Percentiles rank a stretch among this genome's conserved stretches.
phyloP scores from a whole-genome alignment of 2,329 filamentous ascomycete species.

The Blastomyces parvus region DNA sequence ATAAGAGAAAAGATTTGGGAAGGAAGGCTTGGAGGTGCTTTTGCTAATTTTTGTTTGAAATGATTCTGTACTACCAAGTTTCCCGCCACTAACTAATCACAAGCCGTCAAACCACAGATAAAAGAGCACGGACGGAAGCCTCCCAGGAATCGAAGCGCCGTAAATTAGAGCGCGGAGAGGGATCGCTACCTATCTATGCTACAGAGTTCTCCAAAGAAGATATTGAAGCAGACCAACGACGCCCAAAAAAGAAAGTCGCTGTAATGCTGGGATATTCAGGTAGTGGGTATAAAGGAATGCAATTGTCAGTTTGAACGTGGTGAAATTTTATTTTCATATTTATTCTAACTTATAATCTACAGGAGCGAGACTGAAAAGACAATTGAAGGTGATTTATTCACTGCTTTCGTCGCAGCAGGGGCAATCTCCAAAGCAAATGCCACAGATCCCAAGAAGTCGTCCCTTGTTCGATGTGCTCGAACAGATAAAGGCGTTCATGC shows the following conservation, averaged over 20 bases:
- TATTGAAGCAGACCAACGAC: constrained; percentile 74
- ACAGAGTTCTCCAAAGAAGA: constrained; percentile 63
- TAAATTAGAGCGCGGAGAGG: constrained; percentile 41
- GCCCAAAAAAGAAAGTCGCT: constrained; percentile 91
- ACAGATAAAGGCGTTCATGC: constrained; percentile 98
- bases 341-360: constrained; percentile 8
- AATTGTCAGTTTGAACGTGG: constrained; percentile 48
- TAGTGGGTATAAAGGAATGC: constrained; percentile 95
- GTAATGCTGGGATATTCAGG: constrained; percentile 93
- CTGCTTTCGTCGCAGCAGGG: constrained; percentile 78
- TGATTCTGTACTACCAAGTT: constrained; percentile 14
- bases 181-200: constrained; percentile 43
- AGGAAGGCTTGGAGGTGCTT: constrained; percentile 54
- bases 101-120: constrained; percentile 45
- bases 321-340: not conserved
- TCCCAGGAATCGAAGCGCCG: constrained; percentile 48
- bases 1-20: constrained; percentile 59
- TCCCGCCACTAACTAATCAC: constrained; percentile 40
- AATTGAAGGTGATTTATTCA: constrained; percentile 91
- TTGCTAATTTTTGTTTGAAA: not conserved
- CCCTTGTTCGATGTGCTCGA: constrained; percentile 82
- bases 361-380: constrained; percentile 63
- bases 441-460: constrained; percentile 92
- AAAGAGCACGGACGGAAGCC: constrained; percentile 43
- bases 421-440: constrained; percentile 96